Base-by-base conservation (phyloP, 2,329 filamentous ascomycete species). In the Microdochium nivale region DNA sequence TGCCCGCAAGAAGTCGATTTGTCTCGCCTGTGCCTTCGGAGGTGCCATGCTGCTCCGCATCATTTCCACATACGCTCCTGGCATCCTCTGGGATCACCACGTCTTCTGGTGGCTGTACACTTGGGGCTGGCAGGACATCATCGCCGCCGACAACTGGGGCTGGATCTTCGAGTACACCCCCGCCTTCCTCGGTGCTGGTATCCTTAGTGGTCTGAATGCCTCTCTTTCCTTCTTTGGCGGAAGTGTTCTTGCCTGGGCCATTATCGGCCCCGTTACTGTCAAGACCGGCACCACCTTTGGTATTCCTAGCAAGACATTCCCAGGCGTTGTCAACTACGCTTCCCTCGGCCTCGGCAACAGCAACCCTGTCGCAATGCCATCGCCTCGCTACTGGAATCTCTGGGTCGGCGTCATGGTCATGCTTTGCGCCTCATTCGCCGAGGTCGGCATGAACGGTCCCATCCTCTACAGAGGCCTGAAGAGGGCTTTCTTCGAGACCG, bases 151-250 rank as follows among this genome's bases (percentile, higher is more conserved):
- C 64, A 80, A 76, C 64, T 84, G 80, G 81, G 78, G 78, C 13
- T 84, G 80, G 80, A 70, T 77, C 55, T 69, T 81, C 47, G 79
- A 82, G 56, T 75, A 73, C 57, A 83, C 79, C 0, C 79, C 80
- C 0, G 80, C 80, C 33, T 83, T 83, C 65, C 79, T 83, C 54
- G 80, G 80, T 5, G 82, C 68, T 19, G 70, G 70, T n/a, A 67
- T 72, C n/a, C 72, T 74, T 16, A 80, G 74, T 25, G 67, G 67
- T 51, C 71, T 71, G 54, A 84, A 82, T 62, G 74, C 78, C 16
- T 76, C 78, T 24, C 59, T 80, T 52, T 83, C 80, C 10, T 81
- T 81, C 72, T 78, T 78, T 54, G 69, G 58, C 14, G 80, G 81
- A 19, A 76, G 75, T 16, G 68, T 83, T 48, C 62, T 79, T 25